Conservation (phyloP, 306 rosid genomes). For the Argentina anserina region DNA sequence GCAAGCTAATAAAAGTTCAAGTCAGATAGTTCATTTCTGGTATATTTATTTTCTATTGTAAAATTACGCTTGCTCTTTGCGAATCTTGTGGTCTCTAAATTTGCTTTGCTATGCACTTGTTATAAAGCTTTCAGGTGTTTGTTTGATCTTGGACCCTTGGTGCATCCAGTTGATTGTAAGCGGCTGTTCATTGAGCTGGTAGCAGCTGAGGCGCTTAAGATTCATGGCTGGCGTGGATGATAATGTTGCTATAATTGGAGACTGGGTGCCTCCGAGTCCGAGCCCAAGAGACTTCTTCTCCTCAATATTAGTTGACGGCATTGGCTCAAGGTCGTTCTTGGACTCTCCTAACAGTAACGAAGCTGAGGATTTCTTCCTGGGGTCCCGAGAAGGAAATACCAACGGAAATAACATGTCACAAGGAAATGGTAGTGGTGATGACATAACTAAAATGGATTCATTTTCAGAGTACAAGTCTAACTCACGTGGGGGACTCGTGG, state of each 20-base stretch:
- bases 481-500: constrained; percentile 67
- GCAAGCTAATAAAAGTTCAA: not conserved
- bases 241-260: constrained; percentile 54
- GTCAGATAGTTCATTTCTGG: constrained; percentile 4
- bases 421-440: constrained; percentile 35
- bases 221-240: constrained; percentile 83
- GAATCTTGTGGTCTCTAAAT: not conserved
- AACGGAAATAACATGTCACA: constrained; percentile 23
- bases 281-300: constrained; percentile 71
- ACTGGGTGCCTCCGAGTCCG: constrained; percentile 76
- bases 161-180: constrained; percentile 15
- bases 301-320: constrained; percentile 57
- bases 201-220: not conserved
- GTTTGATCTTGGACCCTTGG: too few species aligned
- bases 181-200: constrained; percentile 27
- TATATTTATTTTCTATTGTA: not conserved
- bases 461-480: constrained; percentile 39
- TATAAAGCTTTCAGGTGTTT: constrained; percentile 21
- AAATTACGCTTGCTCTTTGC: not conserved
- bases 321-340: constrained; percentile 39
- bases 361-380: constrained; percentile 44
- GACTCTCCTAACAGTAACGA: constrained; percentile 40
- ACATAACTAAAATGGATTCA: constrained; percentile 29
- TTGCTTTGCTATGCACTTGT: constrained; percentile 10
- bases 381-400: constrained; percentile 31